Percentiles rank a stretch among this genome's conserved stretches.
Conservation (phyloP, 495 filamentous ascomycete genomes). For the Penicillium odoratum region DNA sequence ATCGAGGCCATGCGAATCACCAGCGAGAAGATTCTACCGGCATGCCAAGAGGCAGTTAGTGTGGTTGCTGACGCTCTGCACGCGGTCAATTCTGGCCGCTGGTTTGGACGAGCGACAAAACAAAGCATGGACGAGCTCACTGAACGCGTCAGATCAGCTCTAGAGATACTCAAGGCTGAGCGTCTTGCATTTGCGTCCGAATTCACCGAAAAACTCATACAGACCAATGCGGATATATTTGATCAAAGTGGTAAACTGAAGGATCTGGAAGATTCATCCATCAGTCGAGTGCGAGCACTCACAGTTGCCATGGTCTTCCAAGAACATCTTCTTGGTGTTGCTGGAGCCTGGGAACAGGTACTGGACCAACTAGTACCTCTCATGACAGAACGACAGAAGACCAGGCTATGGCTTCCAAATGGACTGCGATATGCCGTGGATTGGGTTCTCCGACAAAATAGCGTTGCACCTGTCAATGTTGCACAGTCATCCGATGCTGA, state of each 20-base stretch:
- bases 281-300: slow-evolving; percentile 22
- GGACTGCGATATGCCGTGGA: slow-evolving; percentile 28
- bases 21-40: slow-evolving; percentile 23
- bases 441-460: slow-evolving; percentile 19
- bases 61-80: slow-evolving; percentile 23
- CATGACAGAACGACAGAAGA: slow-evolving; percentile 25
- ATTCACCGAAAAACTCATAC: slow-evolving; percentile 28
- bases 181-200: slow-evolving; percentile 24
- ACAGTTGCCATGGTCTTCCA: slow-evolving; percentile 32
- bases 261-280: slow-evolving; percentile 10
- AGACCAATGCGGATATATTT: slow-evolving; percentile 28
- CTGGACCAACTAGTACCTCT: slow-evolving; percentile 22
- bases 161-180: slow-evolving; percentile 19
- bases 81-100: slow-evolving; percentile 26
- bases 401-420: slow-evolving; percentile 26
- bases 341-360: slow-evolving; percentile 22
- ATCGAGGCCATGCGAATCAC: slow-evolving; percentile 26
- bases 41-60: slow-evolving; percentile 23
- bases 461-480: slow-evolving; percentile 20
- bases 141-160: slow-evolving; percentile 13
- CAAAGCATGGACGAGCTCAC: slow-evolving; percentile 17
- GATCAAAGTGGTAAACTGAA: slow-evolving; percentile 26
- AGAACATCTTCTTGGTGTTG: slow-evolving; percentile 29
- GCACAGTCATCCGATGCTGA: slow-evolving; percentile 15
- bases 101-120: slow-evolving; percentile 27